Evolutionary conservation across 2,329 filamentous ascomycete species (phyloP), one percentile per base, ranked within the genome.

Genomic region (Kalmusia sp.): DNA sequence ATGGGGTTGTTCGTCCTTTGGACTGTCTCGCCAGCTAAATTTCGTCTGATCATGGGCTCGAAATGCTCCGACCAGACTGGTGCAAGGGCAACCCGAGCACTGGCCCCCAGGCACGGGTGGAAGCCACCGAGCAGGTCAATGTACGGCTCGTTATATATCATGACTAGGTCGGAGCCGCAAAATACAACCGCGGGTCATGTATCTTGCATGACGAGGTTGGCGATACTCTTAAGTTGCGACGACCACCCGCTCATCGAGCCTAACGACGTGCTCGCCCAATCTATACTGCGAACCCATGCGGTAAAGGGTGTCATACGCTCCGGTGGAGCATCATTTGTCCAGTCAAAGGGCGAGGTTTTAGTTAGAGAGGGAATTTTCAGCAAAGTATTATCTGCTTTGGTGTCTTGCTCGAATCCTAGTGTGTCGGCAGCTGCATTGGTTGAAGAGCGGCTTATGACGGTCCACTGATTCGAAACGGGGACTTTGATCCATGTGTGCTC

Each of bases 171-270:
- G 6, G 69, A 54, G 6, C 76, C 74, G 71, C 81, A 28, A 83
- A 86, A 65, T 76, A 92, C 82, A 9, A 88, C 85, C 2, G 86
- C 83, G 0, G 88, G 87, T 4, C 63, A 52, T 12, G 51, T 56
- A 35, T 67, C 63, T 12, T 62, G 62, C 87, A 93, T 90, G 57
- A 93, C 83, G 49, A 92, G 76, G 67, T 92, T 93, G 31, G 88
- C 86, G 83, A 92, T 88, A 59, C 84, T 84, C 46, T 90, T 84
- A 48, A 93, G 74, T 60, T 91, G 88, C 24, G 82, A 71, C 2
- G 82, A 74, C 90, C 91, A 95, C 17, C 79, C 71, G 52, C 87
- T 83, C 34, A 93, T 90, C 0, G 89, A 87, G 0, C 91, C 91
- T 1, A 93, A 78, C 2, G 86, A 76, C 1, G 91, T 93, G 0